These are phyloP conservation scores for Dichotomopilus funicola DNA, from an alignment of 2,329 filamentous ascomycete genomes.

Conservation along the genomic window DNA sequence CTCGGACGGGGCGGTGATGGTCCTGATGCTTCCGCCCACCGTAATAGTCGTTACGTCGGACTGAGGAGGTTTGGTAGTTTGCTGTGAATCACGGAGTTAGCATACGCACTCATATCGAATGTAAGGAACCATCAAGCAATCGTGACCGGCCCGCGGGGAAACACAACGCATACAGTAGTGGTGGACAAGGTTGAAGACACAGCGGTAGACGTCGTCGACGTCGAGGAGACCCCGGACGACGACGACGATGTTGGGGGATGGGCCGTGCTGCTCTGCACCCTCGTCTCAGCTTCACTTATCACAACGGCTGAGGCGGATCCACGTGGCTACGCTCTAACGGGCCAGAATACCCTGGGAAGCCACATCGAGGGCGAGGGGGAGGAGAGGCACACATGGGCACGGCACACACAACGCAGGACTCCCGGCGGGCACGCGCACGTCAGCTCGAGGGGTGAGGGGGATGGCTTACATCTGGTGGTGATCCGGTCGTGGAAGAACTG, in stretches of 20 bases:
- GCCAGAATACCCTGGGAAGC: background rate
- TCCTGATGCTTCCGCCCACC: slow-evolving; percentile 45
- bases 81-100: background rate
- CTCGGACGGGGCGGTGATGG: slow-evolving; percentile 47
- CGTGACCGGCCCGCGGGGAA: slow-evolving; percentile 6
- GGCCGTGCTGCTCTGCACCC: slow-evolving; percentile 32
- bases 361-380: background rate
- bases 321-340: background rate
- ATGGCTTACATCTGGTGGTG: slow-evolving; percentile 13
- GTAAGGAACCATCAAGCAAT: background rate
- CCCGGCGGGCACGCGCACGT: slow-evolving; percentile 1
- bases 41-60: slow-evolving; percentile 48
- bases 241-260: slow-evolving; percentile 30
- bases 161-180: slow-evolving; percentile 34
- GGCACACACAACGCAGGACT: background rate
- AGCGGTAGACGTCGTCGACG: slow-evolving; percentile 24
- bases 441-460: background rate
- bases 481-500: background rate
- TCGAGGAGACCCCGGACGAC: slow-evolving; percentile 21
- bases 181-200: slow-evolving; percentile 26
- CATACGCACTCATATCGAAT: background rate
- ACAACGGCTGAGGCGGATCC: slow-evolving; percentile 6
- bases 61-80: slow-evolving; percentile 25
- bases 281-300: slow-evolving; percentile 25
- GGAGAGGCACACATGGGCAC: background rate